phyloP scores from a whole-genome alignment of 169 alveolate genomes.

The Besnoitia besnoiti region DNA sequence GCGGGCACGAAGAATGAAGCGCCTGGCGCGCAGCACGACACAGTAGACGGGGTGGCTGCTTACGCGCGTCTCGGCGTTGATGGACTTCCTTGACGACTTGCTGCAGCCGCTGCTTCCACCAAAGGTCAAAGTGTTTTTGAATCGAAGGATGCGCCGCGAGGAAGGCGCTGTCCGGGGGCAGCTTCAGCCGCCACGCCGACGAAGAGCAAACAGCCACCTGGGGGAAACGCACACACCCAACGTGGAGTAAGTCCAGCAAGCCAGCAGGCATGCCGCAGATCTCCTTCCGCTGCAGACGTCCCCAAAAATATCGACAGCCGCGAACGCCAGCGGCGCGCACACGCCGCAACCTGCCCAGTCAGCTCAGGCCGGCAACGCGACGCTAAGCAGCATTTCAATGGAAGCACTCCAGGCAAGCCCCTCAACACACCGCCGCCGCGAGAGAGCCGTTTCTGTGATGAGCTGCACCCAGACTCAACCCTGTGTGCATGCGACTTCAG shows the following conservation, averaged over 20 bases:
- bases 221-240: not conserved
- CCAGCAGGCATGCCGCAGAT: not conserved
- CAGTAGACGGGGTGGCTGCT: too few species aligned
- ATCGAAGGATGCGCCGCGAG: conserved; percentile 26
- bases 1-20: too few species aligned
- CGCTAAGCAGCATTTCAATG: not conserved
- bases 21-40: too few species aligned
- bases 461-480: too few species aligned
- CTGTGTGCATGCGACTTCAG: too few species aligned
- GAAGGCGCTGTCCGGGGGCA: conserved; percentile 43
- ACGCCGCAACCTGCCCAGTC: not conserved
- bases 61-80: conserved; percentile 14
- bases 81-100: conserved; percentile 43
- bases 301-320: too few species aligned
- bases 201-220: conserved; percentile 33
- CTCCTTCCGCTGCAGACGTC: too few species aligned
- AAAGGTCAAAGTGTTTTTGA: conserved; percentile 8
- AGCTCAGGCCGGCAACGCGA: not conserved
- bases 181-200: conserved; percentile 48
- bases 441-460: too few species aligned
- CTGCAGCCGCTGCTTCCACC: conserved; percentile 43
- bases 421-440: too few species aligned
- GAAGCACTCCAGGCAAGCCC: too few species aligned
- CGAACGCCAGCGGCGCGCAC: too few species aligned
- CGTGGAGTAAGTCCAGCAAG: not conserved